Evolutionary conservation across 306 rosid genomes (phyloP), one percentile per base, ranked within the genome.

Genomic region (Datisca glomerata): DNA sequence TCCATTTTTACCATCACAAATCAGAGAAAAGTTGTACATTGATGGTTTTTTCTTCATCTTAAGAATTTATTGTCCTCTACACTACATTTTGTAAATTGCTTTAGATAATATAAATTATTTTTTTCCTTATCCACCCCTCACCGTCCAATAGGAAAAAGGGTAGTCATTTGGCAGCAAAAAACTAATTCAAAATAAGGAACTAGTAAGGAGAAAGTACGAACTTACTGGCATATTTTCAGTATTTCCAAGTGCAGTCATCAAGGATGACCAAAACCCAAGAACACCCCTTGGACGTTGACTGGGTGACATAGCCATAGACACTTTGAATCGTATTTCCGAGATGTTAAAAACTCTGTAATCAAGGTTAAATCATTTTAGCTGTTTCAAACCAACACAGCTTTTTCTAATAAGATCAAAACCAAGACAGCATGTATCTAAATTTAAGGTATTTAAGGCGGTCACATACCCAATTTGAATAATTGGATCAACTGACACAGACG

Each of bases 231-330:
- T 89, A 55, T 80, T 83, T 72, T 89, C 95, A 7, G 79, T 89
- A 78, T 89, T 89, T 23, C 98, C 95, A 68, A 89, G 64, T 23
- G 98, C 98, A 59, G 98, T 89, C 98, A 89, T 89, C 59, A 89
- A 78, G 47, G 98, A 89, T 52, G 98, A 81, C 95, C 95, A 89
- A 61, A 89, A 89, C 31, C 98, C 98, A 52, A 89, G 95, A 24
- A 85, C 96, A 25, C 96, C 96, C 55, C 80, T 74, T 18, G 93
- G 96, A 41, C 96, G 84, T 61, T 81, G 96, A 65, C 91, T 67
- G 43, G 93, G 96, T 28, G 93, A 81, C 96, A 85, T 85, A 29
- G 85, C 65, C 96, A 85, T 85, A 2, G 96, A 77, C 45, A 85
- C 81, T 72, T 63, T 81, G 65, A 85, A 78, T 40, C 96, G 85